A percentile compares a stretch with the other conserved stretches of the same genome.
phyloP scores from a whole-genome alignment of 2,329 filamentous ascomycete genomes.

The Mariannaea elegans region DNA sequence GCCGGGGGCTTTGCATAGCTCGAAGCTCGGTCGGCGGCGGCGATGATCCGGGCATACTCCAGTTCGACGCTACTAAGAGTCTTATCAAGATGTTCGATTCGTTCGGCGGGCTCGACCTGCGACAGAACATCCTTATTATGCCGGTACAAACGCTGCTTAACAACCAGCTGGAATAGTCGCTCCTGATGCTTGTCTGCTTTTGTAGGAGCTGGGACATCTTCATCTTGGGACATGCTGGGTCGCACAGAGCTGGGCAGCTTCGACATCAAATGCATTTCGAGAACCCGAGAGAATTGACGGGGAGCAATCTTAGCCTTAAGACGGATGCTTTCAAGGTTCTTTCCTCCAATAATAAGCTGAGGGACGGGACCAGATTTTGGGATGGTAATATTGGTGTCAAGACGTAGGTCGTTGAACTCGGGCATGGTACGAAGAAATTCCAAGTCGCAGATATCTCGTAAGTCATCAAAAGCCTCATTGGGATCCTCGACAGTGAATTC shows the following conservation, averaged over 20 bases:
- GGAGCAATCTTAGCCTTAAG: constrained; percentile 74
- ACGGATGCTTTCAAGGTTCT: constrained; percentile 65
- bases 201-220: constrained; percentile 54
- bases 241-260: constrained; percentile 65
- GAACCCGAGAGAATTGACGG: constrained; percentile 77
- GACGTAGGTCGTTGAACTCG: constrained; percentile 63
- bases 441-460: constrained; percentile 80
- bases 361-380: constrained; percentile 59
- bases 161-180: constrained; percentile 75
- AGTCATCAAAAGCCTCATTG: constrained; percentile 83
- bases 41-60: constrained; percentile 75
- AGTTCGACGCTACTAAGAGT: constrained; percentile 74
- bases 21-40: constrained; percentile 52
- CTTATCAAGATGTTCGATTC: constrained; percentile 76
- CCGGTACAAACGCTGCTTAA: constrained; percentile 80
- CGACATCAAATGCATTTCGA: constrained; percentile 79
- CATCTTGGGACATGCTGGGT: constrained; percentile 55
- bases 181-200: constrained; percentile 69
- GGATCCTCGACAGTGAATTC: constrained; percentile 96
- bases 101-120: constrained; percentile 73
- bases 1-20: constrained; percentile 36
- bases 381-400: constrained; percentile 62
- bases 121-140: constrained; percentile 77
- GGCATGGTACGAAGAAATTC: constrained; percentile 67
- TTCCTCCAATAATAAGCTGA: constrained; percentile 65